Conservation (phyloP, 176 grass and related monocot genomes). For the Echinochloa phyllopogon region DNA sequence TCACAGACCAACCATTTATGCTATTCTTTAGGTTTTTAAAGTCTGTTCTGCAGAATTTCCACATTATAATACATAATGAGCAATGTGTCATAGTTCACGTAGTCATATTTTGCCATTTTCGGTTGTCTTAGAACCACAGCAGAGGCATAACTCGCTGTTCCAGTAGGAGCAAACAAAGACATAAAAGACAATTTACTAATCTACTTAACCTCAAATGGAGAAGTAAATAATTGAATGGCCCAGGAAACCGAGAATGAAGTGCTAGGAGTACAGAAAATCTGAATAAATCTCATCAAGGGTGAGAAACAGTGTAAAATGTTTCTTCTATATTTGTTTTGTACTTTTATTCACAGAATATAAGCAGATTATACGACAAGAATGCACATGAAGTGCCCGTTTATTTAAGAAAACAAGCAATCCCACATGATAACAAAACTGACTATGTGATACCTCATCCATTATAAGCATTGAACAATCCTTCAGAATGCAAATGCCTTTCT, state of each 20-base stretch:
- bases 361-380: not conserved
- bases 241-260: not conserved
- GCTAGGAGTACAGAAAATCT: not conserved
- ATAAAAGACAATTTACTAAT: not conserved
- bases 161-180: not conserved
- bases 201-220: not conserved
- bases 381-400: not conserved
- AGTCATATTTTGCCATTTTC: not conserved
- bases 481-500: conserved; percentile 82
- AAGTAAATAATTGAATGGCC: not conserved
- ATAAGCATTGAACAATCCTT: conserved; percentile 92
- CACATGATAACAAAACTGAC: conserved; percentile 12
- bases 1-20: not conserved
- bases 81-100: not conserved
- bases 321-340: not conserved
- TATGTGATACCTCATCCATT: conserved; percentile 87
- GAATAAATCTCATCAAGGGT: not conserved
- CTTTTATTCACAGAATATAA: not conserved
- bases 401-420: conserved; percentile 5
- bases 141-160: not conserved
- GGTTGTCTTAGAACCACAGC: not conserved
- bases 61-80: not conserved
- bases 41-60: not conserved
- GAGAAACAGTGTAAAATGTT: not conserved
- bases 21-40: not conserved